These are phyloP conservation scores for Aspergillus pseudonomiae DNA, from an alignment of 2,329 filamentous ascomycete species.

Conservation along the genomic window DNA sequence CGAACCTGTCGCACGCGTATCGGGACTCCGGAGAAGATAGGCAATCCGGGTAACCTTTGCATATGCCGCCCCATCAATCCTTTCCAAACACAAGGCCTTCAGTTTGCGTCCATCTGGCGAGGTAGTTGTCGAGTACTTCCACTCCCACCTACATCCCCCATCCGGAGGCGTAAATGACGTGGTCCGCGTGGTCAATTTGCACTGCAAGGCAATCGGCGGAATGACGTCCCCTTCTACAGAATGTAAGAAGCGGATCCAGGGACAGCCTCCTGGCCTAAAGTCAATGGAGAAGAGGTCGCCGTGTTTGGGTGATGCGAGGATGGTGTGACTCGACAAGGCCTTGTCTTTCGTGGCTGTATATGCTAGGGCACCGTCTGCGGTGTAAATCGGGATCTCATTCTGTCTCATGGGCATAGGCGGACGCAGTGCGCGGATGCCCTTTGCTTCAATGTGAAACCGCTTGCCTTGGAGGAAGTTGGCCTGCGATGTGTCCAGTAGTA, in stretches of 20 bases:
- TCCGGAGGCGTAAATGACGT: neutral
- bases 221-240: neutral
- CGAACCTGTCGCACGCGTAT: neutral
- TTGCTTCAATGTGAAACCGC: slow-evolving; percentile 29
- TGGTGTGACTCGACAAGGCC: slow-evolving; percentile 54
- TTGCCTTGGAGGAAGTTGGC: neutral
- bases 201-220: neutral
- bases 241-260: neutral
- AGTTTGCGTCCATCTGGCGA: neutral
- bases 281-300: slow-evolving; percentile 2
- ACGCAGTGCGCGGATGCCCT: slow-evolving; percentile 32
- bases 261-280: neutral
- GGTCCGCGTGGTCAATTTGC: neutral
- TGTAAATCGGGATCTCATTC: slow-evolving; percentile 39
- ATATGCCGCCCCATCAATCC: neutral
- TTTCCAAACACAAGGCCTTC: neutral
- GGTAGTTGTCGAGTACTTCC: neutral
- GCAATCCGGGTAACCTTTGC: neutral
- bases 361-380: slow-evolving; percentile 42
- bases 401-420: slow-evolving; percentile 42
- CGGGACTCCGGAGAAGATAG: neutral
- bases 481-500: neutral
- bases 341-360: slow-evolving; percentile 58
- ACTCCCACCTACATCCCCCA: neutral
- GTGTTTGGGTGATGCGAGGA: slow-evolving; percentile 30